These are phyloP conservation scores for Cyclotella choctawhatcheeana DNA, from an alignment of 108 stramenopile species.

Conservation along the genomic window DNA sequence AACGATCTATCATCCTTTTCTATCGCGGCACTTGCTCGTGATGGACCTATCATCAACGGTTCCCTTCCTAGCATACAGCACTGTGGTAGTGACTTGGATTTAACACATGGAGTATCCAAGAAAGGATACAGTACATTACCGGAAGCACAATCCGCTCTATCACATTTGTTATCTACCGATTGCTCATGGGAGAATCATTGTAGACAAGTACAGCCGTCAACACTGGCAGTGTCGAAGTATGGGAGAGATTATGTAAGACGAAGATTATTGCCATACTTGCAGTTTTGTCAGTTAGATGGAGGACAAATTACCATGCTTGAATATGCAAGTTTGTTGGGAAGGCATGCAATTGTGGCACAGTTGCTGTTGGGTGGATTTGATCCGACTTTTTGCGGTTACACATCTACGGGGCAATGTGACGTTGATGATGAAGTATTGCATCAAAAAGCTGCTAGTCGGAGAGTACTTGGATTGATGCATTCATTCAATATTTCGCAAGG, in stretches of 20 bases:
- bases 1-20: constrained; percentile 49
- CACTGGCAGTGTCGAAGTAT: constrained; percentile 57
- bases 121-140: background rate
- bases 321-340: constrained; percentile 70
- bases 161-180: constrained; percentile 2
- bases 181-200: background rate
- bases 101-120: constrained; percentile 9
- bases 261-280: constrained; percentile 45
- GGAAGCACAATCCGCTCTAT: background rate
- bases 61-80: constrained; percentile 6
- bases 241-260: constrained; percentile 42
- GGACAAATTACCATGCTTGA: constrained; percentile 66
- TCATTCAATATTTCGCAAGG: background rate
- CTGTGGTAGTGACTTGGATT: background rate
- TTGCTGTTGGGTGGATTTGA: constrained; percentile 71
- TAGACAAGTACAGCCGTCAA: constrained; percentile 31
- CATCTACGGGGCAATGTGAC: background rate
- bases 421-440: background rate
- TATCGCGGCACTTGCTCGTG: constrained; percentile 22
- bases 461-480: constrained; percentile 62
- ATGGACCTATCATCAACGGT: constrained; percentile 24
- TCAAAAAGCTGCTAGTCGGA: constrained; percentile 38
- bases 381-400: constrained; percentile 51
- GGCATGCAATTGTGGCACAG: constrained; percentile 62
- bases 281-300: background rate